Evolutionary conservation across 768 basidiomycete genomes (phyloP).

Genomic region (Rhizopogon sp.): DNA sequence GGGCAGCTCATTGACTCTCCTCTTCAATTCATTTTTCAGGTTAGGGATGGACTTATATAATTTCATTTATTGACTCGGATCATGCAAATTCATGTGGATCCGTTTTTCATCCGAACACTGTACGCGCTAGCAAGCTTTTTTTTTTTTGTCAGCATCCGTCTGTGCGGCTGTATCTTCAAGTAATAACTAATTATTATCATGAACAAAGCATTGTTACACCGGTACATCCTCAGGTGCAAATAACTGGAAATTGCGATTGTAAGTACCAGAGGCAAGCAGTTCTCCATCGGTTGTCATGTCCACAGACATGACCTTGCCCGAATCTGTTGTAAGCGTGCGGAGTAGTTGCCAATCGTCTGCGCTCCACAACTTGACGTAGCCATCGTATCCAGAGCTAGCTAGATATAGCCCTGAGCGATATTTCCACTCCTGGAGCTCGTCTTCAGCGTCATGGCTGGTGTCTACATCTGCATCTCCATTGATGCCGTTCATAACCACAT

Average conservation of each 20-base stretch:
- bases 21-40: constrained; percentile 15
- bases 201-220: constrained; percentile 16
- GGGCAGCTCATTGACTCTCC: constrained; percentile 14
- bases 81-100: not conserved
- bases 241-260: constrained; percentile 91
- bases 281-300: constrained; percentile 83
- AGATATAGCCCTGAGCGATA: constrained; percentile 90
- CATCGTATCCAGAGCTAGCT: constrained; percentile 92
- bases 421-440: constrained; percentile 56
- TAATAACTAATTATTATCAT: constrained; percentile 20
- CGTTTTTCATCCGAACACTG: not conserved
- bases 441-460: constrained; percentile 22
- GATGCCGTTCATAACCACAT: constrained; percentile 47
- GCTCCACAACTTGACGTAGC: constrained; percentile 93
- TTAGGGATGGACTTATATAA: constrained; percentile 39
- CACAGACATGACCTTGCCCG: constrained; percentile 98
- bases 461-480: constrained; percentile 27
- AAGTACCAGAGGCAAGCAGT: constrained; percentile 84
- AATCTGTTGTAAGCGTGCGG: constrained; percentile 84
- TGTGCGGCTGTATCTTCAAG: constrained; percentile 22
- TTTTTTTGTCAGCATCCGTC: constrained; percentile 4
- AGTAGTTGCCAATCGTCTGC: constrained; percentile 97
- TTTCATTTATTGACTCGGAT: constrained; percentile 13
- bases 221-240: constrained; percentile 72
- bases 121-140: not conserved